Evolutionary conservation across 805 yeast species (phyloP).

Genomic region (Novakomyces olei): DNA sequence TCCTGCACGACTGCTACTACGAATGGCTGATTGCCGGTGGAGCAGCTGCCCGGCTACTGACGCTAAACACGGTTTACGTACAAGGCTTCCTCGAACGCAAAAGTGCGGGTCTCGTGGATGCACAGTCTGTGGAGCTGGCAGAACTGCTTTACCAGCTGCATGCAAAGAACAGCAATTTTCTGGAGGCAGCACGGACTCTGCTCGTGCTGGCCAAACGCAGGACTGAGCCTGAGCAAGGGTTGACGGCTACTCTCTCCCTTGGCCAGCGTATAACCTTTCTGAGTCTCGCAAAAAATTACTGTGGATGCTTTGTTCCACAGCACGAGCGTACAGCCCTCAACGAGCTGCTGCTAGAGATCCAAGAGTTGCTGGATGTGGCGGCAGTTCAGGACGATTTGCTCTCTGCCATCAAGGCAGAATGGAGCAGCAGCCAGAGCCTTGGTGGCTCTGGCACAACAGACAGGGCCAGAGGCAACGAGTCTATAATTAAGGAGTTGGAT

Average conservation of each 20-base stretch:
- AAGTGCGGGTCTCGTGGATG: too few relatives aligned
- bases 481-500: constrained; percentile 30
- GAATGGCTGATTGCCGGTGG: constrained; percentile 77
- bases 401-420: constrained; percentile 16
- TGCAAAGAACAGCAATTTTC: constrained; percentile 57
- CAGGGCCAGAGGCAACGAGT: too few relatives aligned
- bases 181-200: constrained; percentile 64
- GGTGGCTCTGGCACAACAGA: too few relatives aligned
- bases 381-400: constrained; percentile 53
- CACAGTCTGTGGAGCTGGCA: constrained; percentile 45
- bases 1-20: constrained; percentile 80
- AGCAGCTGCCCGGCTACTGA: constrained; percentile 51
- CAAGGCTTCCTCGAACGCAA: constrained; percentile 43
- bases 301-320: constrained; percentile 66
- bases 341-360: constrained; percentile 42
- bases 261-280: constrained; percentile 64
- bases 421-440: too few relatives aligned
- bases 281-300: constrained; percentile 81
- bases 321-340: constrained; percentile 54
- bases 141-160: constrained; percentile 75
- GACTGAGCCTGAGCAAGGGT: too few relatives aligned
- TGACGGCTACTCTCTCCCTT: constrained; percentile 31
- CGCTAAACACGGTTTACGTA: constrained; percentile 61
- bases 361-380: constrained; percentile 69
- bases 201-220: constrained; percentile 42